Percentiles rank a stretch among this genome's conserved stretches.
phyloP scores from a whole-genome alignment of 768 basidiomycete species.

The Tulasnella sp. region DNA sequence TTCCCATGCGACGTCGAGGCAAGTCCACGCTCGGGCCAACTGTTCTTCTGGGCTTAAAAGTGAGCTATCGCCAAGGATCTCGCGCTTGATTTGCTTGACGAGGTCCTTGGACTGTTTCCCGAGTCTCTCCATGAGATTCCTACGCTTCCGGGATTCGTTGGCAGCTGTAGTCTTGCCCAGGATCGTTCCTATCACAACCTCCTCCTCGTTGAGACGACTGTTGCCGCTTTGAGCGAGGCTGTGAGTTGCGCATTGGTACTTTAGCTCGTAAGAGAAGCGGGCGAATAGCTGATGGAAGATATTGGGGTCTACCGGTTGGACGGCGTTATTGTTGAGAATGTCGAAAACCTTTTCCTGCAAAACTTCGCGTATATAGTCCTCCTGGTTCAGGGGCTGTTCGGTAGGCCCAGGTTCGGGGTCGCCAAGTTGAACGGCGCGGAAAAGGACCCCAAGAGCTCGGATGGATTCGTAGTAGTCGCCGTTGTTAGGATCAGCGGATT shows the following conservation, averaged over 20 bases:
- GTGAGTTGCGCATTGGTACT: slow-evolving; percentile 67
- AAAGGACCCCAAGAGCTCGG: slow-evolving; percentile 30
- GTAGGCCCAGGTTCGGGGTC: background rate
- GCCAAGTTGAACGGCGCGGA: slow-evolving; percentile 19
- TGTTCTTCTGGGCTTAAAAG: slow-evolving; percentile 34
- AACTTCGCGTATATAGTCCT: background rate
- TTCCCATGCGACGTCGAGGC: slow-evolving; percentile 55
- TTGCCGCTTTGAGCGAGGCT: slow-evolving; percentile 57
- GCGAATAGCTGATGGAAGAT: slow-evolving; percentile 41
- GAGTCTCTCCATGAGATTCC: slow-evolving; percentile 48
- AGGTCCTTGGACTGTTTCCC: slow-evolving; percentile 35
- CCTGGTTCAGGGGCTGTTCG: background rate
- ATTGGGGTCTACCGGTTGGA: background rate
- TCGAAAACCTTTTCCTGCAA: background rate
- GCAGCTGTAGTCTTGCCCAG: slow-evolving; percentile 57
- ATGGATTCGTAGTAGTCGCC: slow-evolving; percentile 15
- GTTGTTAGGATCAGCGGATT: slow-evolving; percentile 6
- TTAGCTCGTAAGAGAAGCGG: slow-evolving; percentile 60
- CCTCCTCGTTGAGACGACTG: slow-evolving; percentile 61
- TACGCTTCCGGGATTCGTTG: slow-evolving; percentile 52
- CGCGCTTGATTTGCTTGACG: background rate
- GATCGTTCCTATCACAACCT: slow-evolving; percentile 71
- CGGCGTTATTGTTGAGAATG: background rate
- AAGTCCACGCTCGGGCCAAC: slow-evolving; percentile 58
- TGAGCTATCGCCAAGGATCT: slow-evolving; percentile 11